phyloP scores from a whole-genome alignment of 2,329 filamentous ascomycete genomes.

The Waltergamsia citrina region DNA sequence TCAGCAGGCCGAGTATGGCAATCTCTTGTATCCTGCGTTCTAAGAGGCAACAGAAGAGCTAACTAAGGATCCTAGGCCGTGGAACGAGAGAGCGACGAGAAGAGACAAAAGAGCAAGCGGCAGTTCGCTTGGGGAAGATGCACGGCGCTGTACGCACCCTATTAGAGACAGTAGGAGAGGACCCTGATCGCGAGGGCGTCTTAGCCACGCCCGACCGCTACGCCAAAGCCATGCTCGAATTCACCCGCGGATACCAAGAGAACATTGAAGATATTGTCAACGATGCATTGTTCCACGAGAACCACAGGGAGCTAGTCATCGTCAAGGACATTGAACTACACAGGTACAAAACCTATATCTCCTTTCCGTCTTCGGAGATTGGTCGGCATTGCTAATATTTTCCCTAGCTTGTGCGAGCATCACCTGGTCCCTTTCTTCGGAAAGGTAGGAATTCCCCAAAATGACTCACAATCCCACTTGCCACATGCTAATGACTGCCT shows the following conservation, averaged over 20 bases:
- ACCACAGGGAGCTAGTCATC: conserved; percentile 94
- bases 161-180: conserved; percentile 60
- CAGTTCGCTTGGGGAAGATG: conserved; percentile 45
- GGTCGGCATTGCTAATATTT: no score
- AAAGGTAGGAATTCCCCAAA: conserved; percentile 54
- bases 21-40: conserved; percentile 1
- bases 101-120: conserved; percentile 35
- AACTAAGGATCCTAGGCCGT: conserved; percentile 29
- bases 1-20: conserved; percentile 46
- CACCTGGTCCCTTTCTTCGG: conserved; percentile 94
- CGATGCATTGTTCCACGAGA: conserved; percentile 88
- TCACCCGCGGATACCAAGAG: conserved; percentile 95
- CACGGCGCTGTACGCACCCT: conserved; percentile 54
- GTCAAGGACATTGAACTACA: conserved; percentile 72
- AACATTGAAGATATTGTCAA: conserved; percentile 90
- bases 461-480: no score
- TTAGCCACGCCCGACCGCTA: conserved; percentile 72
- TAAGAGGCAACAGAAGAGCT: conserved; percentile 1
- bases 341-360: no score
- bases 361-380: no score
- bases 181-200: conserved; percentile 55
- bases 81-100: conserved; percentile 57
- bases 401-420: conserved; percentile 93
- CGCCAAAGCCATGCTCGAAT: conserved; percentile 89
- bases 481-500: no score